These are phyloP conservation scores for Aureobasidium mangrovei DNA, from an alignment of 2,329 filamentous ascomycete genomes.

Conservation along the genomic window DNA sequence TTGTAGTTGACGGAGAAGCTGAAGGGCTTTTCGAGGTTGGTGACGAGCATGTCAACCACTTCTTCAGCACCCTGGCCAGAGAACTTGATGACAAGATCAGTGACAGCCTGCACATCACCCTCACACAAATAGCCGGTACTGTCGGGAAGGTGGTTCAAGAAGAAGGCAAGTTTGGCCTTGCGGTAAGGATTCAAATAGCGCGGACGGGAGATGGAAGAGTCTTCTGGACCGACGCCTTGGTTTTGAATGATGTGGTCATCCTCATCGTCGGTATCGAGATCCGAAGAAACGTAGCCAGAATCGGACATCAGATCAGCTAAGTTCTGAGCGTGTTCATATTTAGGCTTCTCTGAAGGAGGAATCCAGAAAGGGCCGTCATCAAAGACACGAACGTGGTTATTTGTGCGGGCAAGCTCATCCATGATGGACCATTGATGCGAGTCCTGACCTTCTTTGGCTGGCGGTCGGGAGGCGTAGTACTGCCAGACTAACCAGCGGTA, in stretches of 20 bases:
- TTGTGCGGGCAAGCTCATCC: constrained; percentile 13
- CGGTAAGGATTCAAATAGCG: constrained; percentile 70
- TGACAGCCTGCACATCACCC: constrained; percentile 78
- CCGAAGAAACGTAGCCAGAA: constrained; percentile 75
- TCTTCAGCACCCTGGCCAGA: constrained; percentile 79
- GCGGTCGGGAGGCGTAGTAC: constrained; percentile 12
- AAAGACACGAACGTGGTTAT: constrained; percentile 49
- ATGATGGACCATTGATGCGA: constrained; percentile 1
- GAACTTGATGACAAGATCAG: constrained; percentile 81
- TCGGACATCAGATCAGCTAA: constrained; percentile 77
- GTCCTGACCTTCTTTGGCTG: not conserved
- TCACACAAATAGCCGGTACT: constrained; percentile 65
- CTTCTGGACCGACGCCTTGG: not conserved
- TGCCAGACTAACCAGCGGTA: constrained; percentile 92
- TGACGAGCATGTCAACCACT: constrained; percentile 78
- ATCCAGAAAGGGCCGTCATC: constrained; percentile 73
- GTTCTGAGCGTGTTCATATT: constrained; percentile 69
- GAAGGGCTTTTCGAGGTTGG: constrained; percentile 72
- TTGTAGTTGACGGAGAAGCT: constrained; percentile 61
- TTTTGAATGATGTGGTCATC: constrained; percentile 28
- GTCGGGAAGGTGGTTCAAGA: constrained; percentile 74
- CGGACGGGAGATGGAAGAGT: not conserved
- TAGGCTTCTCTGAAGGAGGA: constrained; percentile 60
- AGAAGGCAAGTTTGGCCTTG: constrained; percentile 73
- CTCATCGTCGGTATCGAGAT: constrained; percentile 65